A percentile compares a stretch with the other conserved stretches of the same genome.
Evolutionary conservation across 2,329 filamentous ascomycete genomes (phyloP).

Genomic region (Pestalotiopsis sp.): DNA sequence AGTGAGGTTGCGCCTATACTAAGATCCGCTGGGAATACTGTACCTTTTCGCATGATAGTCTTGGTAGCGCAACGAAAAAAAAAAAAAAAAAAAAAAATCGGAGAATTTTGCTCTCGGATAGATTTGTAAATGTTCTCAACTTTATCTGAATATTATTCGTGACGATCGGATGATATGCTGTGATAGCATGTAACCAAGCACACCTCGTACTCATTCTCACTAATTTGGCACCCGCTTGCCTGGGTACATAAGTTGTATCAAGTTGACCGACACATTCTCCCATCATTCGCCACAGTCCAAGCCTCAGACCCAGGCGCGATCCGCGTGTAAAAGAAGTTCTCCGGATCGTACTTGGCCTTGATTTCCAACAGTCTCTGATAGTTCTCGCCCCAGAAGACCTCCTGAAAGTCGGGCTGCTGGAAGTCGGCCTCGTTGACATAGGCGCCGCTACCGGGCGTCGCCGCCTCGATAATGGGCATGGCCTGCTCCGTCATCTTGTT

Average conservation of each 20-base stretch:
- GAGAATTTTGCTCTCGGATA: no score
- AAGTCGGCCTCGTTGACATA: slow-evolving; percentile 47
- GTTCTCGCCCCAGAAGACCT: slow-evolving; percentile 38
- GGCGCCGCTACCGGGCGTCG: slow-evolving; percentile 10
- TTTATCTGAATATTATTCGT: no score
- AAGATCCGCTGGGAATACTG: no score
- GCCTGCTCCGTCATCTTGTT: slow-evolving; percentile 31
- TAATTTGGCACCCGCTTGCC: no score
- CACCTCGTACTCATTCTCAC: no score
- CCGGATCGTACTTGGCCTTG: slow-evolving; percentile 23
- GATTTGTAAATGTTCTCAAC: no score
- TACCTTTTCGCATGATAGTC: no score
- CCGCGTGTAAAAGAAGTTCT: neutral
- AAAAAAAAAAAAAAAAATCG: no score
- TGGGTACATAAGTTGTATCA: neutral
- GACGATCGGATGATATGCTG: no score
- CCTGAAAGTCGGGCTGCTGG: slow-evolving; percentile 33
- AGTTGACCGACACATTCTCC: neutral
- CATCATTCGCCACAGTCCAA: neutral
- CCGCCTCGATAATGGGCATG: slow-evolving; percentile 26
- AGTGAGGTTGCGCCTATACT: no score
- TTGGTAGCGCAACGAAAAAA: no score
- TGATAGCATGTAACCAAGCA: no score
- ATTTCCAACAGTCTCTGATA: slow-evolving; percentile 36
- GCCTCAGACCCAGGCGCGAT: neutral